Percentiles rank a stretch among this genome's conserved stretches.
phyloP scores from a whole-genome alignment of 192 early-diverging fungal species.

The Dissophora globulifera region DNA sequence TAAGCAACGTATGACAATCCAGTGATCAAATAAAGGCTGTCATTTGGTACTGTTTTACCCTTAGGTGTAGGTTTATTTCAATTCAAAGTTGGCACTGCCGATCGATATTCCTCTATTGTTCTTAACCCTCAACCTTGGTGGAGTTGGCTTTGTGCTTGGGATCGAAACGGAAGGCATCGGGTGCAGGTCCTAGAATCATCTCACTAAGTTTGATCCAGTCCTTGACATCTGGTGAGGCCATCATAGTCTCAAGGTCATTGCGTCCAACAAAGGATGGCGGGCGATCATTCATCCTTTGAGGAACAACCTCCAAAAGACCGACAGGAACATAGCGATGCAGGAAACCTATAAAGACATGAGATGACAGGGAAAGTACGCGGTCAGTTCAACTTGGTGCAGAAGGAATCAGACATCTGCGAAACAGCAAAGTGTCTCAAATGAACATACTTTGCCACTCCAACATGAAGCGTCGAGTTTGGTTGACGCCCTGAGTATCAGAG shows the following conservation, averaged over 20 bases:
- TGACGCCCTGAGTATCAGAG: slow-evolving; percentile 87
- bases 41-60: too few species aligned
- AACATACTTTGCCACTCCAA: slow-evolving; percentile 84
- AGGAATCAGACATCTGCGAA: not conserved
- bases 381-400: too few species aligned
- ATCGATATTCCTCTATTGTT: too few species aligned
- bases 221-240: slow-evolving; percentile 79
- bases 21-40: too few species aligned
- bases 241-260: slow-evolving; percentile 93
- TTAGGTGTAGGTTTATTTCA: too few species aligned
- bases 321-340: slow-evolving; percentile 86
- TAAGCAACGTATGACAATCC: too few species aligned
- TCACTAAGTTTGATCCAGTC: slow-evolving; percentile 98
- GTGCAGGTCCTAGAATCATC: slow-evolving; percentile 89
- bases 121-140: slow-evolving; percentile 38
- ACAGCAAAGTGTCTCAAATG: not conserved
- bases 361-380: too few species aligned
- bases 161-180: slow-evolving; percentile 86
- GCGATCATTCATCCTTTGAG: slow-evolving; percentile 92
- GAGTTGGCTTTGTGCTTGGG: slow-evolving; percentile 97
- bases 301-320: slow-evolving; percentile 90
- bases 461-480: slow-evolving; percentile 81
- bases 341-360: too few species aligned
- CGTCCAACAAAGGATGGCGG: slow-evolving; percentile 87
- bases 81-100: too few species aligned